These are phyloP conservation scores for Mycothermus thermophilus DNA, from an alignment of 495 filamentous ascomycete species.

Conservation along the genomic window DNA sequence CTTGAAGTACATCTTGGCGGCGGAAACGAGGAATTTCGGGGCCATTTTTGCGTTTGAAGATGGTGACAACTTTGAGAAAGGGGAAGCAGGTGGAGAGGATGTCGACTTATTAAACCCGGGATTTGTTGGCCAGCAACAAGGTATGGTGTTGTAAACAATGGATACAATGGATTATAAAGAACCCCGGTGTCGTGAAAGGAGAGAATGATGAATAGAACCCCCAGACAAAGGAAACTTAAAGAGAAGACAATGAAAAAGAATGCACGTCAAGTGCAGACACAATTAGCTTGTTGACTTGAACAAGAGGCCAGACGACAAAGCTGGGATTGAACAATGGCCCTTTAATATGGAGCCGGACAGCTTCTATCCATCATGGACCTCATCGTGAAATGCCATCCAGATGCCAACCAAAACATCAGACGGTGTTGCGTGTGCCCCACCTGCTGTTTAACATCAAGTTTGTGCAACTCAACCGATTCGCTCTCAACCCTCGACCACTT, in stretches of 20 bases:
- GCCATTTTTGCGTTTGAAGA: not conserved
- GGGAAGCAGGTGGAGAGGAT: not conserved
- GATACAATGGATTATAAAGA: not conserved
- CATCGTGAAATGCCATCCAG: too few relatives aligned
- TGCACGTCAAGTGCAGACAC: too few relatives aligned
- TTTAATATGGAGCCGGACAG: too few relatives aligned
- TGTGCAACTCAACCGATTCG: slow-evolving; percentile 2
- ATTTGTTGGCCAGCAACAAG: slow-evolving; percentile 13
- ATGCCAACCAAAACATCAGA: too few relatives aligned
- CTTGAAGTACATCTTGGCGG: slow-evolving; percentile 8
- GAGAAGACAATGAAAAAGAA: too few relatives aligned
- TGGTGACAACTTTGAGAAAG: not conserved
- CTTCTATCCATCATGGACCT: too few relatives aligned
- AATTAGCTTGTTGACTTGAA: too few relatives aligned
- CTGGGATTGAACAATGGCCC: too few relatives aligned
- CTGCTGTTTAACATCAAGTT: too few relatives aligned
- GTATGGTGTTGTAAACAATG: too few relatives aligned
- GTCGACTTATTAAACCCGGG: not conserved
- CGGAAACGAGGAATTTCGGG: not conserved
- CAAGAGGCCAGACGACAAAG: too few relatives aligned
- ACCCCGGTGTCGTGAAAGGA: not conserved
- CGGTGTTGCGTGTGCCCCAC: too few relatives aligned
- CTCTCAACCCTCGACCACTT: not conserved
- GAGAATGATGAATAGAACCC: not conserved
- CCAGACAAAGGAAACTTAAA: not conserved